A percentile compares a stretch with the other conserved stretches of the same genome.
Evolutionary conservation across 2,329 filamentous ascomycete genomes (phyloP).

Genomic region (Scedosporium apiospermum): DNA sequence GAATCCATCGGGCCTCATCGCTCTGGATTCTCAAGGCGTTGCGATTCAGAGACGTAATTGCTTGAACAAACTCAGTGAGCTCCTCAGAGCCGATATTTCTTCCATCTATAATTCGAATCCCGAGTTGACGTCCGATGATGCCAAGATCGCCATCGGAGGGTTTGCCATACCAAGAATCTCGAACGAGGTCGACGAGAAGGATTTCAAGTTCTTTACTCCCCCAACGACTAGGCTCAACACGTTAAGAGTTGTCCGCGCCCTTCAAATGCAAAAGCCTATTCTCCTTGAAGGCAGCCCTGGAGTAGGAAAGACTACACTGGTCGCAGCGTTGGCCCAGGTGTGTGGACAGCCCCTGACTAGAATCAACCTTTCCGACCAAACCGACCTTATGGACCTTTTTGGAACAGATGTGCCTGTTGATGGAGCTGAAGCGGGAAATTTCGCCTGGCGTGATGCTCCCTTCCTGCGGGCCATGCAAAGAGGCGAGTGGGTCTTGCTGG

Average conservation of each 20-base stretch:
- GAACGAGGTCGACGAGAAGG: conserved; percentile 9
- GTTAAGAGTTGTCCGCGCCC: conserved; percentile 80
- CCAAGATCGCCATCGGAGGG: conserved; percentile 56
- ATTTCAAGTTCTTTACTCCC: conserved; percentile 69
- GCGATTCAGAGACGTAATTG: conserved; percentile 63
- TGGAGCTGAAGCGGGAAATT: conserved; percentile 81
- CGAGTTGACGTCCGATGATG: conserved; percentile 43
- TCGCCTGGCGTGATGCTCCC: conserved; percentile 91
- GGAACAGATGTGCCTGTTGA: conserved; percentile 94
- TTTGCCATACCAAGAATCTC: conserved; percentile 52
- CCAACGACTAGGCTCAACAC: conserved; percentile 85
- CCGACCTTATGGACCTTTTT: conserved; percentile 94
- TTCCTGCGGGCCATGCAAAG: conserved; percentile 95
- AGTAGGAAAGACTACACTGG: conserved; percentile 91
- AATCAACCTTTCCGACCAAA: conserved; percentile 97
- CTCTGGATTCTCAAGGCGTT: conserved; percentile 61
- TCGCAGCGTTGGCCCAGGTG: conserved; percentile 72
- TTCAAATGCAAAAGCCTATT: conserved; percentile 85
- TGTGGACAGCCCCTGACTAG: conserved; percentile 77
- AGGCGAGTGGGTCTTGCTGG: conserved; percentile 91
- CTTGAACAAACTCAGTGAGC: conserved; percentile 57
- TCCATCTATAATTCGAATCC: conserved; percentile 56
- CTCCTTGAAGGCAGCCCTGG: conserved; percentile 94
- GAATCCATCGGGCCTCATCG: conserved; percentile 81
- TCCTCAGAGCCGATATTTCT: conserved; percentile 55